A percentile compares a stretch with the other conserved stretches of the same genome.
Evolutionary conservation across 2,329 filamentous ascomycete genomes (phyloP).

Genomic region (Ophiosphaerella korrae): DNA sequence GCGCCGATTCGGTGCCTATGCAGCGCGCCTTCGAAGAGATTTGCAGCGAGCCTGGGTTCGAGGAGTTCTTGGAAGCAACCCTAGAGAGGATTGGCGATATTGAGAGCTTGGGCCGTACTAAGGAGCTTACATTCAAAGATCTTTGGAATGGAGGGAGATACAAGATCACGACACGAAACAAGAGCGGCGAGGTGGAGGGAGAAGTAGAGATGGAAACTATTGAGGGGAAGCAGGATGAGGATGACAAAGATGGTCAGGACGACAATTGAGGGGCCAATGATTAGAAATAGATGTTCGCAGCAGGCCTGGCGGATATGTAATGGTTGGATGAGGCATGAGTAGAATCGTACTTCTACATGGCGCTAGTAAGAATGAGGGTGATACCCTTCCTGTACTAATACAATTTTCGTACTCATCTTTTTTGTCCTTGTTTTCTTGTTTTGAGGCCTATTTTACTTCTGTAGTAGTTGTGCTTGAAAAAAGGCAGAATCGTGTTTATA

Average conservation of each 20-base stretch:
- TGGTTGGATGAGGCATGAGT: too few species aligned
- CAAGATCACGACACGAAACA: slow-evolving; percentile 36
- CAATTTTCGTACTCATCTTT: too few species aligned
- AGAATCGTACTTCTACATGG: too few species aligned
- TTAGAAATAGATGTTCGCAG: not conserved
- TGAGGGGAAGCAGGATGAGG: slow-evolving; percentile 28
- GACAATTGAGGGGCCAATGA: slow-evolving; percentile 7
- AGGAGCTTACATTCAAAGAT: slow-evolving; percentile 94
- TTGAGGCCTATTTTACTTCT: too few species aligned
- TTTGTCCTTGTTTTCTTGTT: too few species aligned
- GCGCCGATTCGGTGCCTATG: slow-evolving; percentile 96
- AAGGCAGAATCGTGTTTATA: too few species aligned
- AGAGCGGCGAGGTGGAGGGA: slow-evolving; percentile 33
- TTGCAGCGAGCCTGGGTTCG: slow-evolving; percentile 76
- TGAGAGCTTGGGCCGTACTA: slow-evolving; percentile 89
- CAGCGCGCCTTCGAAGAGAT: slow-evolving; percentile 88
- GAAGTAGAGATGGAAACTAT: slow-evolving; percentile 42
- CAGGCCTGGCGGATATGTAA: not conserved
- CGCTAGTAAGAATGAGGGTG: too few species aligned
- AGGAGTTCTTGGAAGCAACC: slow-evolving; percentile 80
- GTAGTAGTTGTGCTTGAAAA: too few species aligned
- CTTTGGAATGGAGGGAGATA: slow-evolving; percentile 85
- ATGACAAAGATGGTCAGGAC: slow-evolving; percentile 27
- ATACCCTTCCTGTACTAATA: too few species aligned
- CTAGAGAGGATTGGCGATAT: slow-evolving; percentile 88